Percentiles rank a stretch among this genome's conserved stretches.
Conservation (phyloP, 2,329 filamentous ascomycete species). For the Microdochium paspali region DNA sequence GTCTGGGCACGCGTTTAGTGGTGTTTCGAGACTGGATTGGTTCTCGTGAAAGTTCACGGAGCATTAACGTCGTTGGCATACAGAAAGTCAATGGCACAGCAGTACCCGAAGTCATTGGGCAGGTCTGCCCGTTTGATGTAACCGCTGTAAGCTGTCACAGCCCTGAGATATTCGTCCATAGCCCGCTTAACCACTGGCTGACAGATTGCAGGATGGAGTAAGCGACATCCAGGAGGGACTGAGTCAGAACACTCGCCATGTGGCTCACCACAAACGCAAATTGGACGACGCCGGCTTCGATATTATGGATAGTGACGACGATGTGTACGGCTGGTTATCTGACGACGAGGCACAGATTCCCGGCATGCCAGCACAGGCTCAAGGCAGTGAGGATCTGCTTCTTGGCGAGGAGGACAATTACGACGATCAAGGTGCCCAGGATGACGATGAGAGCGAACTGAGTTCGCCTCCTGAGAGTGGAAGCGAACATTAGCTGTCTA, state of each 20-base stretch:
- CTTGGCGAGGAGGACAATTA: constrained; percentile 36
- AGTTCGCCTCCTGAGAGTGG: constrained; percentile 5
- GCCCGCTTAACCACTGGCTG: background rate
- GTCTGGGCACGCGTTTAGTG: constrained; percentile 62
- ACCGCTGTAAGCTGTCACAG: constrained; percentile 25
- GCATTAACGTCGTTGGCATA: constrained; percentile 51
- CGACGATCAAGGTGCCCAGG: constrained; percentile 25
- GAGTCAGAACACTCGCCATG: constrained; percentile 28
- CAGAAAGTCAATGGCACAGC: constrained; percentile 53
- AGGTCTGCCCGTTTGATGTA: constrained; percentile 39
- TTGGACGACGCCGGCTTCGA: constrained; percentile 50
- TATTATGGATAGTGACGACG: constrained; percentile 53
- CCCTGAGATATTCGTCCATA: constrained; percentile 4
- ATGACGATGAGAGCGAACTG: background rate
- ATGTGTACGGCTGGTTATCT: constrained; percentile 66
- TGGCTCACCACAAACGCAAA: constrained; percentile 50
- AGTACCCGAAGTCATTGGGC: constrained; percentile 27
- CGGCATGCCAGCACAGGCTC: constrained; percentile 54
- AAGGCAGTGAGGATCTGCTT: constrained; percentile 56
- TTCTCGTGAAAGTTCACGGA: constrained; percentile 32
- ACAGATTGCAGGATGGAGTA: background rate
- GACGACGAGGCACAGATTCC: constrained; percentile 54
- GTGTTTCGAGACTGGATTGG: constrained; percentile 71
- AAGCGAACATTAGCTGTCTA: constrained; percentile 2
- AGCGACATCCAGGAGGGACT: constrained; percentile 29